These are phyloP conservation scores for Zymoseptoria brevis DNA, from an alignment of 2,329 filamentous ascomycete species.

Conservation along the genomic window DNA sequence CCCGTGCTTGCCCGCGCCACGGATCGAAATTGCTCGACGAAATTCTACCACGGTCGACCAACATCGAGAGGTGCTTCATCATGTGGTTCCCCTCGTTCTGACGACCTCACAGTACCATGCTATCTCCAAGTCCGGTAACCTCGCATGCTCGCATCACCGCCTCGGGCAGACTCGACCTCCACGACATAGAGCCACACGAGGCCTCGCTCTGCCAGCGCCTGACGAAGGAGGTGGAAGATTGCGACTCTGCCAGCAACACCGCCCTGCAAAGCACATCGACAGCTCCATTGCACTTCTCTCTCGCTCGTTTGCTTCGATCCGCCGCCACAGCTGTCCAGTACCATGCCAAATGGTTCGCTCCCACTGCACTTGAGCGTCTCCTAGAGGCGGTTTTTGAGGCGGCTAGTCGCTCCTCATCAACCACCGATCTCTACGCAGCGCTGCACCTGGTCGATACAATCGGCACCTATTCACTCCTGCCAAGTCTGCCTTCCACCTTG, in stretches of 20 bases:
- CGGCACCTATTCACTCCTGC: slow-evolving; percentile 23
- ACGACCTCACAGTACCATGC: slow-evolving; percentile 7
- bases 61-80: not conserved
- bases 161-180: slow-evolving; percentile 3
- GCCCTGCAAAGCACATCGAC: slow-evolving; percentile 1
- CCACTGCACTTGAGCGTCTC: slow-evolving; percentile 16
- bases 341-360: slow-evolving; percentile 29
- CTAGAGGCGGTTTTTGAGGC: slow-evolving; percentile 20
- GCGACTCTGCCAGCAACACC: slow-evolving; percentile 1
- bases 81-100: not conserved
- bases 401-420: slow-evolving; percentile 22
- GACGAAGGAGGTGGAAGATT: slow-evolving; percentile 12
- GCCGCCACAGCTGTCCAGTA: slow-evolving; percentile 20
- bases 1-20: not conserved
- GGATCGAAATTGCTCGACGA: not conserved
- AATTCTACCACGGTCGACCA: not conserved
- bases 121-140: slow-evolving; percentile 5
- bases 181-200: slow-evolving; percentile 23
- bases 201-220: slow-evolving; percentile 19
- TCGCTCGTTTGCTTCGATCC: slow-evolving; percentile 18
- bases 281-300: slow-evolving; percentile 1
- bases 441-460: slow-evolving; percentile 25
- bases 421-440: slow-evolving; percentile 22
- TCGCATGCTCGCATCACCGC: slow-evolving; percentile 6
- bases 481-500: slow-evolving; percentile 15